phyloP scores from a whole-genome alignment of 208 protist genomes.

The Wallacemonas rigidus region DNA sequence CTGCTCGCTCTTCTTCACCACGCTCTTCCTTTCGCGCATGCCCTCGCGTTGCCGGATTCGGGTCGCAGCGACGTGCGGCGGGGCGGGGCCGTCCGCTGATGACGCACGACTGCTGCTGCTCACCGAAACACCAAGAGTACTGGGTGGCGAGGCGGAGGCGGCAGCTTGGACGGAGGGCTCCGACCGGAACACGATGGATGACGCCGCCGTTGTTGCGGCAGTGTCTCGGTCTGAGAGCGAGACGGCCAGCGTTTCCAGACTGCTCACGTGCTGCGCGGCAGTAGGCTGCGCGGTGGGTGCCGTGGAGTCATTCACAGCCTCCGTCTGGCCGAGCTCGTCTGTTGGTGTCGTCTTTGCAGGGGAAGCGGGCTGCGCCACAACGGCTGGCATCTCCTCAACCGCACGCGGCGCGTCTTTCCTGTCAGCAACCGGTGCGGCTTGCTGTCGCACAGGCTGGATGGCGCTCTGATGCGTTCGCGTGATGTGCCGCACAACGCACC shows the following conservation, averaged over 20 bases:
- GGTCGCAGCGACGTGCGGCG: too few relatives aligned
- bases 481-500: conserved; percentile 12
- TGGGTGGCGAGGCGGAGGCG: too few relatives aligned
- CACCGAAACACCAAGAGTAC: too few relatives aligned
- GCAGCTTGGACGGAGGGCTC: not conserved
- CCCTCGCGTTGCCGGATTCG: too few relatives aligned
- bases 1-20: not conserved
- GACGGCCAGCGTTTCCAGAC: conserved; percentile 1
- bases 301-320: not conserved
- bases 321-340: not conserved
- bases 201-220: not conserved
- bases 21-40: not conserved
- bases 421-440: not conserved
- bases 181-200: conserved; percentile 4
- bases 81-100: too few relatives aligned
- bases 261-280: not conserved
- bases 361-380: too few relatives aligned
- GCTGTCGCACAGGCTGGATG: not conserved
- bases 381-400: too few relatives aligned
- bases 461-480: not conserved
- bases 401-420: too few relatives aligned
- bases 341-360: too few relatives aligned
- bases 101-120: too few relatives aligned
- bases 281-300: not conserved
- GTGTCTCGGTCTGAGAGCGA: conserved; percentile 1